Evolutionary conservation across 2,329 filamentous ascomycete species (phyloP), one percentile per base, ranked within the genome.

Genomic region (Trichoderma pleuroti): DNA sequence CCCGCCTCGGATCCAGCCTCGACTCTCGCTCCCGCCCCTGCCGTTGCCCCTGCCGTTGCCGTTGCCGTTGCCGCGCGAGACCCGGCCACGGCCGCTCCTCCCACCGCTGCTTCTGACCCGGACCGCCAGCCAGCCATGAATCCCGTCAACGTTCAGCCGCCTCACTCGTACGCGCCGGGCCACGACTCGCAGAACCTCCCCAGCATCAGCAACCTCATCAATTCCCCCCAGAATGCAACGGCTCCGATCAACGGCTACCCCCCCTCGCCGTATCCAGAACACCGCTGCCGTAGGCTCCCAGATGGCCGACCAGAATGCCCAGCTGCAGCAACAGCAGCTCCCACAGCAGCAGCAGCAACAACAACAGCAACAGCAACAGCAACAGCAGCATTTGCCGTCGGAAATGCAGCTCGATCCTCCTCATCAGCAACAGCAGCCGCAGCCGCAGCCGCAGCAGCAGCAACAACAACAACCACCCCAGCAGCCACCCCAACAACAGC

Each of bases 201-300:
- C 72, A 93, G 89, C 77, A 96, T 96, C 84, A 91, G 90, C 77
- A 94, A 95, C 81, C 86, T 97, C 76, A 94, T 96, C 82, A 91
- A 96, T 78, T 75, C 76, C 66, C 77, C 72, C 72, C 78, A 79
- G 73, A 77, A 86, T 78, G 85, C n/a, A n/a, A 86, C 76, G 85
- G 80, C 73, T 72, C 80, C 80, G 76, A 81, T 75, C 76, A 70
- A 69, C 70, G 67, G 46, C 59, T 62, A 56, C 52, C n/a, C 64
- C 61, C 69, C 46, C 61, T 70, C 71, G 36, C 54, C 71, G 54
- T 72, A 72, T 28, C 67, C 67, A 60, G 68, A 46, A 61, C 28
- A 9, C 24, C 39, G 73, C 77, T 75, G 76, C 68, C 21, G 16
- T 66, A 57, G 66, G 28, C 39, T 46, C 56, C 34, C 71, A 72